Percentiles rank a stretch among this genome's conserved stretches.
Conservation (phyloP, 768 basidiomycete species). For the Coprinopsis cinerea region DNA sequence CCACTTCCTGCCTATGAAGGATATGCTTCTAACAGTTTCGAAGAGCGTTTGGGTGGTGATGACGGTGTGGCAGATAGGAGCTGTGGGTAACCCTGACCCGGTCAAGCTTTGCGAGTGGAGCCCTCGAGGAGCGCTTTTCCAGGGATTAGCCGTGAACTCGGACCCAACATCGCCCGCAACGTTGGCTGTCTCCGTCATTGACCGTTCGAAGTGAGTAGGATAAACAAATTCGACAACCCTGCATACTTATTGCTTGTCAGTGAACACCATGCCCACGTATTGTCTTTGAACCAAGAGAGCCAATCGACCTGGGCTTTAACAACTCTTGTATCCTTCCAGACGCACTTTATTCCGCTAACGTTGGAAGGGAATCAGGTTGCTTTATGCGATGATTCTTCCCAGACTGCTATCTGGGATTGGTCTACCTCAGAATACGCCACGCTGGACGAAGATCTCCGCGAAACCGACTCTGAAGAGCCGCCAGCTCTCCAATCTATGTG, state of each 20-base stretch:
- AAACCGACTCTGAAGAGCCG: background rate
- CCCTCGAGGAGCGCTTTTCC: background rate
- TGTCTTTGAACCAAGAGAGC: background rate
- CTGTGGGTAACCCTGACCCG: background rate
- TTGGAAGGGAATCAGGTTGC: background rate
- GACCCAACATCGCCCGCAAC: background rate
- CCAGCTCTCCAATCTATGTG: background rate
- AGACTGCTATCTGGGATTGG: conserved; percentile 4
- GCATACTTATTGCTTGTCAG: background rate
- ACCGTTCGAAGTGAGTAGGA: background rate
- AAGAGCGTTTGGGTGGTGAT: conserved; percentile 3
- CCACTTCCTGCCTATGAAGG: background rate
- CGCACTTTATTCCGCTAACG: background rate
- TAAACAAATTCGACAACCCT: too few relatives aligned
- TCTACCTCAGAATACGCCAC: background rate
- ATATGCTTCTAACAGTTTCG: background rate
- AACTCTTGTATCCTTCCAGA: background rate
- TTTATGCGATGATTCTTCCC: background rate
- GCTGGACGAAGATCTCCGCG: background rate
- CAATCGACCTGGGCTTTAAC: background rate
- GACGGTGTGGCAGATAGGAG: background rate
- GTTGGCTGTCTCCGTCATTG: background rate
- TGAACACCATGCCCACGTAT: background rate
- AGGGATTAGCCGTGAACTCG: background rate
- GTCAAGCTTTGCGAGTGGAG: conserved; percentile 2